Base-by-base conservation (phyloP, 768 basidiomycete species). In the Pisolithus microcarpus region DNA sequence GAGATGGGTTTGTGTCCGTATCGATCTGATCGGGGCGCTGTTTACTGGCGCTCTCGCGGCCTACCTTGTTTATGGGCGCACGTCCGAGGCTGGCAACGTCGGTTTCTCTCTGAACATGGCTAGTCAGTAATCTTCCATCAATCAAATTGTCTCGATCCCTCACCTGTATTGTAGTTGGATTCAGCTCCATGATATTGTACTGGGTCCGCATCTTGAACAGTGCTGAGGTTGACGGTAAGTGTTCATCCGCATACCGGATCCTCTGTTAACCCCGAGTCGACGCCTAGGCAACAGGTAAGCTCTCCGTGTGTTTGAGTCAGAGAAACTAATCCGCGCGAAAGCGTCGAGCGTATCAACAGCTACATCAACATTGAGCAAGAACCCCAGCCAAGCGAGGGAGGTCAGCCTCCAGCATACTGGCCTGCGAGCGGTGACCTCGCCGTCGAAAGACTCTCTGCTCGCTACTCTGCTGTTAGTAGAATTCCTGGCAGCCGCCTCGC, bases 401-500 rank as follows among this genome's bases (percentile, higher is more conserved):
- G 75, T 3, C 60, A 72, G n/a, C 82, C 82, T 4, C 80, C 82
- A 5, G 81, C 82, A 0, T 77, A 80, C 51, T 84, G 82, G 82
- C 82, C 82, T 4, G 70, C 81, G 1, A 77, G 75, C 26, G 82
- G 82, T 1, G 65, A 71, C 11, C 65, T 83, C n/a, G 58, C 64
- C 4, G 75, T 80, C 1, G 75, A 82, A 52, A 70, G 75, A 30
- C 64, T 83, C 4, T 75, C 71, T 11, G 81, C 82, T 0, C 65
- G 69, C 38, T 79, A 79, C 54, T 74, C 73, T 21, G 37, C 49
- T 3, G 71, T 70, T 53, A 23, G 63, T 40, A 24, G 30, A 34
- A 28, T 9, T 26, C 7, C 34, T 19, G 30, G 7, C 18, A 0
- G 8, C 31, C n/a, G 5, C 23, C 30, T 21, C 31, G 9, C 16